A percentile compares a stretch with the other conserved stretches of the same genome.
Evolutionary conservation across 371 early-diverging fungal species (phyloP).

Genomic region (Paraphysoderma sedebokerense): DNA sequence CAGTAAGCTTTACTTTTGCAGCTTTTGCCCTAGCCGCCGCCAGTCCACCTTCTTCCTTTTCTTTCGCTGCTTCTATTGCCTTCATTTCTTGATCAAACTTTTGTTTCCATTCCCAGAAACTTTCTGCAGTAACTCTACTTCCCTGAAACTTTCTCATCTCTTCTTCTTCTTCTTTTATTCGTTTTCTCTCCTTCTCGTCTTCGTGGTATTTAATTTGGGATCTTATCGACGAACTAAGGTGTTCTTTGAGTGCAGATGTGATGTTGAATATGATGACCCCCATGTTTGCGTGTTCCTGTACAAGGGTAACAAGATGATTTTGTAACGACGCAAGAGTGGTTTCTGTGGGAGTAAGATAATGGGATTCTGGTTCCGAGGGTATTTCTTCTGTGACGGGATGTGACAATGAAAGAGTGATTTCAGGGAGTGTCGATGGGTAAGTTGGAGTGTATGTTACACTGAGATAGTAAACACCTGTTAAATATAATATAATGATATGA

Average conservation of each 20-base stretch:
- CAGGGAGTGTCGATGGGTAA: too few species aligned
- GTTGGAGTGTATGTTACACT: conserved; percentile 59
- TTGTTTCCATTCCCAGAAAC: conserved; percentile 62
- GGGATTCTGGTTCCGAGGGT: too few species aligned
- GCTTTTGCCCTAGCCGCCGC: conserved; percentile 3
- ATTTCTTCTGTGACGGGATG: too few species aligned
- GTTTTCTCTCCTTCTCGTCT: conserved; percentile 35
- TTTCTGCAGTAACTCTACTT: conserved; percentile 60
- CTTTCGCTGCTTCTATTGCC: conserved; percentile 34
- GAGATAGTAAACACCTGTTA: conserved; percentile 31
- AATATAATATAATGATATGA: too few species aligned
- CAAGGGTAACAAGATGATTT: conserved; percentile 25
- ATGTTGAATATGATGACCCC: conserved; percentile 68
- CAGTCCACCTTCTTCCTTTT: conserved; percentile 25
- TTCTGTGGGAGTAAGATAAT: too few species aligned
- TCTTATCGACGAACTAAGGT: conserved; percentile 53
- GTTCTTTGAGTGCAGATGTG: conserved; percentile 58
- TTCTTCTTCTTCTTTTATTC: conserved; percentile 51
- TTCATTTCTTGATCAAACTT: conserved; percentile 56
- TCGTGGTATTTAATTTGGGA: conserved; percentile 54
- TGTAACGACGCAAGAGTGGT: too few species aligned
- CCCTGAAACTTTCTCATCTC: conserved; percentile 66
- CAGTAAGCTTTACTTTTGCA: conserved; percentile 32
- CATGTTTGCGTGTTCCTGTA: conserved; percentile 14
- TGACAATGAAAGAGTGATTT: too few species aligned